These are phyloP conservation scores for Stemphylium lycopersici DNA, from an alignment of 2,329 filamentous ascomycete genomes.

Conservation along the genomic window DNA sequence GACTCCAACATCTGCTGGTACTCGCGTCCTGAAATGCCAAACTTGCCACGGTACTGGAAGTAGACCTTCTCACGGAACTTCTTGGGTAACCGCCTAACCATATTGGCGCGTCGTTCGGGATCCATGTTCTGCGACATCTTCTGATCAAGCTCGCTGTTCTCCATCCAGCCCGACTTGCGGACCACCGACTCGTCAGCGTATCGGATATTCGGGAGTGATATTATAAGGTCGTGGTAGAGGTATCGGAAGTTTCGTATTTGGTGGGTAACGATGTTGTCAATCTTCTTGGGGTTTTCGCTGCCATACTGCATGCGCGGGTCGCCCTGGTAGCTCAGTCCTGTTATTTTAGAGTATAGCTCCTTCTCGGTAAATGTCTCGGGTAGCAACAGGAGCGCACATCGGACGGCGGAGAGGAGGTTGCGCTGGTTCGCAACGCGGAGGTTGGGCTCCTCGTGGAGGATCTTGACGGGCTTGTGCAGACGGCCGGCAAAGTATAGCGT, in stretches of 20 bases:
- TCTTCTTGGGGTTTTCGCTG: constrained; percentile 89
- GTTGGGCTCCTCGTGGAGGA: constrained; percentile 88
- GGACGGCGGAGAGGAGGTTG: constrained; percentile 89
- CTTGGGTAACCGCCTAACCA: constrained; percentile 89
- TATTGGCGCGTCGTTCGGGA: constrained; percentile 86
- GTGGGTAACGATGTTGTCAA: constrained; percentile 89
- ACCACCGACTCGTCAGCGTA: constrained; percentile 71
- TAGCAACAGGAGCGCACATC: constrained; percentile 85
- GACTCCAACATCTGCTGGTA: constrained; percentile 85
- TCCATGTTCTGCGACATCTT: constrained; percentile 89
- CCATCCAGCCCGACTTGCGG: constrained; percentile 64
- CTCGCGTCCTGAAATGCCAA: constrained; percentile 79
- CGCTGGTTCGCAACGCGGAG: constrained; percentile 95
- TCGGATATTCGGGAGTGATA: constrained; percentile 84
- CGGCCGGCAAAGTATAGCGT: constrained; percentile 95
- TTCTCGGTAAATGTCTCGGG: constrained; percentile 84
- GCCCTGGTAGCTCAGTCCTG: constrained; percentile 90
- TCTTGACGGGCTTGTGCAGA: constrained; percentile 97
- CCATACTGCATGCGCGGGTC: constrained; percentile 94
- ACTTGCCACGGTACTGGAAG: constrained; percentile 92
- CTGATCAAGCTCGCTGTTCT: constrained; percentile 64
- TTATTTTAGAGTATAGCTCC: constrained; percentile 88
- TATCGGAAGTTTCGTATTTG: constrained; percentile 91
- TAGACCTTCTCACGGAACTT: constrained; percentile 89
- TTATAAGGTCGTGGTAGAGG: constrained; percentile 87